A percentile compares a stretch with the other conserved stretches of the same genome.
phyloP scores from a whole-genome alignment of 1,284 basidiomycete genomes.

The Papiliotrema laurentii region DNA sequence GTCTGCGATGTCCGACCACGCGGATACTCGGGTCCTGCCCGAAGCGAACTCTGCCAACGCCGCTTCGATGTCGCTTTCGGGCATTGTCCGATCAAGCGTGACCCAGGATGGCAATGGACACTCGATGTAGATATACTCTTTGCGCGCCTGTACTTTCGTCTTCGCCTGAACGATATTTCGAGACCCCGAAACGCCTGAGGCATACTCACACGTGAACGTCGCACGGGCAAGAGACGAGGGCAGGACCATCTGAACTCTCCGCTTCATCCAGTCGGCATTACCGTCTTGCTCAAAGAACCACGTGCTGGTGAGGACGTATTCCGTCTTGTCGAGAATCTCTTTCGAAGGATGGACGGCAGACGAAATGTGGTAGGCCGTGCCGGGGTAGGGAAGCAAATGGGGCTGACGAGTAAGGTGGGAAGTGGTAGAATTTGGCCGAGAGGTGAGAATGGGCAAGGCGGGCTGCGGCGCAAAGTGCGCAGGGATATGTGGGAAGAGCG shows the following conservation, averaged over 20 bases:
- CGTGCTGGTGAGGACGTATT: background rate
- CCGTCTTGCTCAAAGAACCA: conserved; percentile 2
- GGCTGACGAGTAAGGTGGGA: background rate
- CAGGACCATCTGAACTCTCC: background rate
- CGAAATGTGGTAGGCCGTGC: conserved; percentile 1
- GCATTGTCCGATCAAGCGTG: conserved; percentile 2
- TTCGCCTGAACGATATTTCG: background rate
- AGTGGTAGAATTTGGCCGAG: background rate
- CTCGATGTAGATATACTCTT: conserved; percentile 7
- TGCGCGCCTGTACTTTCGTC: conserved; percentile 1
- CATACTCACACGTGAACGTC: background rate
- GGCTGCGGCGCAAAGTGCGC: too few species aligned
- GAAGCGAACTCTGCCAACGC: background rate
- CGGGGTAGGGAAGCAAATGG: background rate
- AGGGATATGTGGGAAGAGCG: too few species aligned
- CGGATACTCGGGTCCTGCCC: background rate
- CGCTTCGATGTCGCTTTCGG: background rate
- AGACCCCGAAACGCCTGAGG: background rate
- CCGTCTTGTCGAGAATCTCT: background rate
- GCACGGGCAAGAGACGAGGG: background rate
- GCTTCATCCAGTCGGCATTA: background rate
- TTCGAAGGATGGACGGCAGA: background rate
- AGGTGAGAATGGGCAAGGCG: background rate
- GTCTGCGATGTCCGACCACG: background rate
- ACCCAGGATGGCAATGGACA: conserved; percentile 8